Percentiles rank a stretch among this genome's conserved stretches.
Evolutionary conservation across 73 alveolate species (phyloP).

Genomic region (Paramecium biaurelia): DNA sequence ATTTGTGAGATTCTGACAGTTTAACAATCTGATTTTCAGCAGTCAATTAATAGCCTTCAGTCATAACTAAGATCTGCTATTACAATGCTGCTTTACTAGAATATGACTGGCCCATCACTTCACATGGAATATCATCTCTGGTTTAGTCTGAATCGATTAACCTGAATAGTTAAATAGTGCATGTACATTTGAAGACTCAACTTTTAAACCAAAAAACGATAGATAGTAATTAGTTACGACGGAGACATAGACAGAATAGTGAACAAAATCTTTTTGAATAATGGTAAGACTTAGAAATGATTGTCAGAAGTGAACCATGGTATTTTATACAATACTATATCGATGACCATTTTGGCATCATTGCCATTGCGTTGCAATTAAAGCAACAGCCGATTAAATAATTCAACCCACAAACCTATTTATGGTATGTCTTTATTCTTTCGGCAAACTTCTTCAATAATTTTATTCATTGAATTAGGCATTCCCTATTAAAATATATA

Average conservation of each 20-base stretch:
- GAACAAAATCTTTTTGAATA: neutral
- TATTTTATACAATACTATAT: conserved; percentile 50
- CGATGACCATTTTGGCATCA: conserved; percentile 42
- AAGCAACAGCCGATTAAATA: conserved; percentile 11
- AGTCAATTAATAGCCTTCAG: neutral
- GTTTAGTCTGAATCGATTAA: neutral
- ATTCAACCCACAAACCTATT: conserved; percentile 8
- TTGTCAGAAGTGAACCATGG: conserved; percentile 50
- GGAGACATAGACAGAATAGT: conserved; percentile 33
- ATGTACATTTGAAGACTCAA: conserved; percentile 5
- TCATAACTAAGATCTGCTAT: neutral
- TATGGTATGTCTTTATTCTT: conserved; percentile 4
- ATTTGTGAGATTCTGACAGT: neutral
- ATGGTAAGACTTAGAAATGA: neutral
- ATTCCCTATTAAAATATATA: neutral
- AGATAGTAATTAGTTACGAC: neutral
- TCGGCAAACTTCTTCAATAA: conserved; percentile 33
- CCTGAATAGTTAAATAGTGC: neutral
- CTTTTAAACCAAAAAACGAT: neutral
- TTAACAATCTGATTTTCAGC: conserved; percentile 5
- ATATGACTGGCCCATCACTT: neutral
- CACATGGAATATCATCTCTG: conserved; percentile 17
- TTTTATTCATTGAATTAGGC: conserved; percentile 6
- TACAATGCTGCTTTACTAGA: neutral
- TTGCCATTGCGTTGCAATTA: neutral